Base-by-base conservation (phyloP, 306 rosid genomes). In the Casuarina glauca region DNA sequence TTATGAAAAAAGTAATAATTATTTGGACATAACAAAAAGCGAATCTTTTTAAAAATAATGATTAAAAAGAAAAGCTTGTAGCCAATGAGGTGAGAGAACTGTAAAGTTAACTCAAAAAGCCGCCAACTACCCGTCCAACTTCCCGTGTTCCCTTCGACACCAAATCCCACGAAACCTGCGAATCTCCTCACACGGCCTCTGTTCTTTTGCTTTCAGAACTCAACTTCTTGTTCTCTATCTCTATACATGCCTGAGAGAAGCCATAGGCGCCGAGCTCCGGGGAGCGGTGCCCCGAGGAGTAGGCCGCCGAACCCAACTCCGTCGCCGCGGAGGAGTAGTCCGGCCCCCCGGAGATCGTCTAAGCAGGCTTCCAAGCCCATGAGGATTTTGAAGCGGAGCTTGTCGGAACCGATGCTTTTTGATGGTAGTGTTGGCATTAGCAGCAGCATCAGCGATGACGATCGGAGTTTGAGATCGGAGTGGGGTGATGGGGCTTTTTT, bases 401-500 rank as follows among this genome's bases (percentile, higher is more conserved):
- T 75, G 1, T 93, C 97, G 20, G 96, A 87, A 43, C 97, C 97
- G 3, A 60, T 69, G 46, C 80, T 89, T 52, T 70, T 67, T 50
- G n/a, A 64, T 8, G 51, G n/a, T 19, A 17, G 12, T 55, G 32
- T 43, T 5, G 48, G 58, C 3, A 17, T 42, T 57, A 79, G 45
- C 53, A 15, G 35, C 61, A 79, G 60, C 48, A 35, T 15, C 63
- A 43, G 55, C 46, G 86, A 78, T 17, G 83, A 75, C 3, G 78
- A 64, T 46, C 76, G 15, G 71, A 46, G 53, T 35, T 7, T 67
- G 66, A 12, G 49, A 74, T 69, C 77, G 50, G 62, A 72, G 76
- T 38, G 53, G 45, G 86, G 80, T 20, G 73, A 74, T 17, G 77
- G 66, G 17, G 73, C 49, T 44, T 67, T 89, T 64, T 76, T 86